These are phyloP conservation scores for Neofusicoccum cordaticola DNA, from an alignment of 2,329 filamentous ascomycete species.

Conservation along the genomic window DNA sequence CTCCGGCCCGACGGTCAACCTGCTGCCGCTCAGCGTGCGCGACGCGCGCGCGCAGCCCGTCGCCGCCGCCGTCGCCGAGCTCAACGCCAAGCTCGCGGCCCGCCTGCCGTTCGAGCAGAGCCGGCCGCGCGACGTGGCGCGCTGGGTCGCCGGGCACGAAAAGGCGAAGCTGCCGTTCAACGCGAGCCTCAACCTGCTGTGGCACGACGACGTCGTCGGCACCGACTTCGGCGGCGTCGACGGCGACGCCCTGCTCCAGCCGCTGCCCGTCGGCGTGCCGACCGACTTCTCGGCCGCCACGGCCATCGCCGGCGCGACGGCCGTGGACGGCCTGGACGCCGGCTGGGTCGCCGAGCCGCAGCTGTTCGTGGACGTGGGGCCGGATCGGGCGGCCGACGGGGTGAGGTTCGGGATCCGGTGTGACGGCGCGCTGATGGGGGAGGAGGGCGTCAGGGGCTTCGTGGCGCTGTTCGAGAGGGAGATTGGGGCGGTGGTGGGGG, in stretches of 20 bases:
- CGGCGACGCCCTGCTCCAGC: too few species aligned
- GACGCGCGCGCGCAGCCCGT: constrained; percentile 11
- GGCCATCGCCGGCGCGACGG: constrained; percentile 3
- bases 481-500: constrained; percentile 10
- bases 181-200: constrained; percentile 33
- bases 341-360: neutral
- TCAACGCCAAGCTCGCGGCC: constrained; percentile 17
- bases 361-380: constrained; percentile 15
- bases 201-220: constrained; percentile 16
- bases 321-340: constrained; percentile 7
- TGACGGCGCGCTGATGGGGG: constrained; percentile 13
- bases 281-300: constrained; percentile 5
- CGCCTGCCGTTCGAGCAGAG: constrained; percentile 31
- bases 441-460: neutral
- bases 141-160: constrained; percentile 16
- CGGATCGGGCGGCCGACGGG: neutral
- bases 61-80: neutral
- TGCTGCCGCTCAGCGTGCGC: constrained; percentile 27
- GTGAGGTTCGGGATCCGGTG: constrained; percentile 9
- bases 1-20: constrained; percentile 32
- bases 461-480: constrained; percentile 5
- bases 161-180: constrained; percentile 26
- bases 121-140: constrained; percentile 26
- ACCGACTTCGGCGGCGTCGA: neutral
- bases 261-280: constrained; percentile 4